These are phyloP conservation scores for Litsea cubeba DNA, from an alignment of 164 flowering plant species.

Conservation along the genomic window DNA sequence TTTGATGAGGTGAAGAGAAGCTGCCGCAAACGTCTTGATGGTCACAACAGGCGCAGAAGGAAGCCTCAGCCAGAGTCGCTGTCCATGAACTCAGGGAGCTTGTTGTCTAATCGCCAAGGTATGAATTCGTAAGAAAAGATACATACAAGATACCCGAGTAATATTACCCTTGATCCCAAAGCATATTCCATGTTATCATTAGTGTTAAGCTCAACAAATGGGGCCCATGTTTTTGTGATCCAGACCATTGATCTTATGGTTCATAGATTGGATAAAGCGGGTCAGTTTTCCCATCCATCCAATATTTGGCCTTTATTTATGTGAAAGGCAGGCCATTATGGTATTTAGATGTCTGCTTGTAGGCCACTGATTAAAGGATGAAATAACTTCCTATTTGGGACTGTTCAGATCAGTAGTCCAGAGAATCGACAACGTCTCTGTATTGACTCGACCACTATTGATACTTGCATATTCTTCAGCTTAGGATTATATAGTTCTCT, in stretches of 20 bases:
- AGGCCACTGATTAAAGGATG: background rate
- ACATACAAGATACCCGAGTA: background rate
- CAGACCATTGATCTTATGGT: background rate
- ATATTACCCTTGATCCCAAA: background rate
- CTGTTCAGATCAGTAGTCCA: background rate
- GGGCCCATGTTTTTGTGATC: background rate
- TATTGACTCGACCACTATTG: background rate
- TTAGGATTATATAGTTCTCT: background rate
- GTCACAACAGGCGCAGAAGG: constrained; percentile 72
- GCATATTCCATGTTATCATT: background rate
- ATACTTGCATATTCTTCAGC: background rate
- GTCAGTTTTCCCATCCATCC: background rate
- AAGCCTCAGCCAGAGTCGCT: constrained; percentile 71
- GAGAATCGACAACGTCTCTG: background rate
- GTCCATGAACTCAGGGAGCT: constrained; percentile 33
- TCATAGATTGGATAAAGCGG: background rate
- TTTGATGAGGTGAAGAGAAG: constrained; percentile 80
- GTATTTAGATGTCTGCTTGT: background rate
- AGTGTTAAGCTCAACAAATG: background rate
- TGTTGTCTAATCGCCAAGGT: constrained; percentile 58
- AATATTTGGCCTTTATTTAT: background rate
- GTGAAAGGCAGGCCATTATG: background rate
- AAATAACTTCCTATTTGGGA: background rate
- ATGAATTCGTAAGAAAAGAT: background rate
- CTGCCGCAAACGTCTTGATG: constrained; percentile 83